Evolutionary conservation across 306 rosid genomes (phyloP), one percentile per base, ranked within the genome.

Genomic region (Echinosophora koreensis): DNA sequence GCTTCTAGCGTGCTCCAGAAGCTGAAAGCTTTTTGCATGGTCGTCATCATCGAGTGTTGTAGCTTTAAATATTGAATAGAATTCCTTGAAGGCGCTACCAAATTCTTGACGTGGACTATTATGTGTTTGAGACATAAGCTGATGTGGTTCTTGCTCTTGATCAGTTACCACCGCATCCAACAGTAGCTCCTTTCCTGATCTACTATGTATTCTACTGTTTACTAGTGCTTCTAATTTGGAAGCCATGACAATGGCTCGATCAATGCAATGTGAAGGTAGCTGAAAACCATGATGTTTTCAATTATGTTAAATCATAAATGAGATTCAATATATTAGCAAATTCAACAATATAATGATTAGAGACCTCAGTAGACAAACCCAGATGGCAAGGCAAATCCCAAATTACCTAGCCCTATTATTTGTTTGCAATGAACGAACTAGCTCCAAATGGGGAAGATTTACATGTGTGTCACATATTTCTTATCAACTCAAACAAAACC

Each of bases 191-290:
- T 84, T 82, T 67, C 57, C 72, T 4, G 66, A 71, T 78, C 84
- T 88, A 50, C 67, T 61, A 63, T 58, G 85, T 64, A 73, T 68
- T 87, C 92, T 85, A 57, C 63, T 82, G 80, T 80, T 84, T 71
- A 86, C 90, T n/a, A 84, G 46, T 28, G 72, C 89, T 82, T 95
- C 97, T 66, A 92, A 70, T 83, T 85, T 84, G 59, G 90, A 81
- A 78, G 97, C 97, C 97, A 95, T 94, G 50, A 67, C 39, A 54
- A 84, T 82, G 57, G 92, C 98, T 74, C 89, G 91, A 38, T 87
- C 78, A 57, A 95, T 74, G 82, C 97, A 90, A 2, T 82, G 67
- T 49, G 89, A 65, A 13, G 98, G 98, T 66, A 92, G 57, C 98
- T 95, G 90, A 83, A 84, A 80, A 73, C 11, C 46, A 73, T 12